Evolutionary conservation across 257 asterid genomes (phyloP).

Genomic region (Solanum chilense): DNA sequence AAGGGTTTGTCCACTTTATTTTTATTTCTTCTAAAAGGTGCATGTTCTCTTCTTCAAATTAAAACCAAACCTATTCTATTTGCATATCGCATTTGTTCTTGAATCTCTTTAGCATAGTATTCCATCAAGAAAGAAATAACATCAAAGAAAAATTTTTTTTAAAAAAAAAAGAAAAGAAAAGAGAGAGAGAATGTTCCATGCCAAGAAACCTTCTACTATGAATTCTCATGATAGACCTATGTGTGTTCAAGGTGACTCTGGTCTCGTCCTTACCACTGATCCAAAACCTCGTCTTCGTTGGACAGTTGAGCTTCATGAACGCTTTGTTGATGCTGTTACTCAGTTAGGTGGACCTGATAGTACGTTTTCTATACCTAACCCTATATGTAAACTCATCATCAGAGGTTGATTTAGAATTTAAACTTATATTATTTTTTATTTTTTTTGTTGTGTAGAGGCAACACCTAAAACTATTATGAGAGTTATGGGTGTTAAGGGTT

Average conservation of each 20-base stretch:
- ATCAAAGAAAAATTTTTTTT: neutral
- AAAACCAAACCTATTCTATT: slow-evolving; percentile 8
- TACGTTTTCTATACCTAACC: neutral
- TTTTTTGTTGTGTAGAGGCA: slow-evolving; percentile 46
- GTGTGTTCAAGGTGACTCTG: slow-evolving; percentile 65
- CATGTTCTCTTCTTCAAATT: slow-evolving; percentile 1
- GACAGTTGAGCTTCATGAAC: slow-evolving; percentile 91
- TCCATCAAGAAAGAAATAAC: neutral
- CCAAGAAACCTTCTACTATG: slow-evolving; percentile 25
- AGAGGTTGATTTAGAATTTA: neutral
- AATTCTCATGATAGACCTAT: slow-evolving; percentile 23
- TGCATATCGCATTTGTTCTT: slow-evolving; percentile 22
- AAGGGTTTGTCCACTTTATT: neutral
- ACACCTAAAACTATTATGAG: slow-evolving; percentile 98
- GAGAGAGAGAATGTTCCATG: slow-evolving; percentile 21
- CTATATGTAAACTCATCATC: neutral
- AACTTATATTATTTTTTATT: neutral
- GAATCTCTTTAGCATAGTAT: slow-evolving; percentile 14
- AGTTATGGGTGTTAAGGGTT: slow-evolving; percentile 96
- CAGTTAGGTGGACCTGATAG: slow-evolving; percentile 96
- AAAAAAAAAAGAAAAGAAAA: neutral
- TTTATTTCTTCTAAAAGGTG: neutral
- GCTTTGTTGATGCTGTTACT: slow-evolving; percentile 84
- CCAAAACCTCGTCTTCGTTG: slow-evolving; percentile 93
- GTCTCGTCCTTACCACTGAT: slow-evolving; percentile 87